Evolutionary conservation across 2,329 filamentous ascomycete species (phyloP), one percentile per base, ranked within the genome.

Genomic region (Fusarium chuoi): DNA sequence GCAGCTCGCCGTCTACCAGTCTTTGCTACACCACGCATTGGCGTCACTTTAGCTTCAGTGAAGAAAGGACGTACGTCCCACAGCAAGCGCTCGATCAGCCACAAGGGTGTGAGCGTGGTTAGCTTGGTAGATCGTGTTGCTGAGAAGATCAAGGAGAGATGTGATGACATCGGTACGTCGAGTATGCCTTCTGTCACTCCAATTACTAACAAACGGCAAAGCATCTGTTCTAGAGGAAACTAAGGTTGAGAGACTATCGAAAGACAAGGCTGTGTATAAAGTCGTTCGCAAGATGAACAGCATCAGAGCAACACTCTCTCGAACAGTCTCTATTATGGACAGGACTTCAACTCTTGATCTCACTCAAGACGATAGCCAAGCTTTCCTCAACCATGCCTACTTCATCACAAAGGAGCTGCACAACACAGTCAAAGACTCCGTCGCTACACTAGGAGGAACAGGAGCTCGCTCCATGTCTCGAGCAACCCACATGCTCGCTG

Each of bases 391-490:
- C 1, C 4, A 42, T 33, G 7, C 56, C 0, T 38, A 57, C 8
- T 20, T 3, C 4, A 35, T 71, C 2, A 58, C 52, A 1, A 12
- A 20, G 1, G 45, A 67, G 15, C 28, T 71, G 5, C 55, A 67
- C 14, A n/a, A 20, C 9, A 15, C 38, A 1, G 49, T 20, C 2
- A 36, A 52, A 36, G 36, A 52, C 7, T 55, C 49, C 11, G 11
- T 59, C 22, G 2, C 35, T 1, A 71, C 46, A 0, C 4, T 66
- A 8, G 63, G 62, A 17, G 33, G 35, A 46, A 26, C 38, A 5
- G 68, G 68, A 39, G 45, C 55, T 18, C 57, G 68, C 7, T 57
- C 56, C 9, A 17, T 71, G n/a, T 68, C 68, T 20, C 68, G 68
- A 13, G 14, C 58, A 20, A 36, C 57, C 0, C 51, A 58, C 15